Evolutionary conservation across 768 basidiomycete species (phyloP).

Genomic region (Leccinum pellstonianum): DNA sequence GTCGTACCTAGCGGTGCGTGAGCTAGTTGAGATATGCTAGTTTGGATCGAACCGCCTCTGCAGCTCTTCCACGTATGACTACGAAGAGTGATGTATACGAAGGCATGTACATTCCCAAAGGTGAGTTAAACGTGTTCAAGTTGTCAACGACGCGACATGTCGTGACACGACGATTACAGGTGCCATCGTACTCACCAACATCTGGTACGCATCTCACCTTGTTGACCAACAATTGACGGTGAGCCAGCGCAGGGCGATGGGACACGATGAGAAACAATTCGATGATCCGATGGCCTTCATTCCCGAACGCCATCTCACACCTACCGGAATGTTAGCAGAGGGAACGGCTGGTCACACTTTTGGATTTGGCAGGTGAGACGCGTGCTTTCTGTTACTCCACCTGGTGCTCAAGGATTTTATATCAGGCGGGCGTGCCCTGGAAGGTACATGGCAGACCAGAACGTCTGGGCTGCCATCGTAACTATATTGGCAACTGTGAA

Average conservation of each 20-base stretch:
- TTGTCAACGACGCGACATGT: neutral
- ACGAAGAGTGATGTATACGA: slow-evolving; percentile 24
- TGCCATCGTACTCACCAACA: slow-evolving; percentile 22
- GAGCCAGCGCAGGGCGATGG: slow-evolving; percentile 37
- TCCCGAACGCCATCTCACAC: slow-evolving; percentile 55
- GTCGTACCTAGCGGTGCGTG: slow-evolving; percentile 28
- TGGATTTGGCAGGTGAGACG: slow-evolving; percentile 30
- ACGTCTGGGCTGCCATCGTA: slow-evolving; percentile 33
- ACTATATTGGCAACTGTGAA: slow-evolving; percentile 31
- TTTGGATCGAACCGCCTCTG: neutral
- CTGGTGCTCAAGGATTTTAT: neutral
- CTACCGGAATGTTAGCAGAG: slow-evolving; percentile 12
- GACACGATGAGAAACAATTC: slow-evolving; percentile 51
- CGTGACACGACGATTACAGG: slow-evolving; percentile 9
- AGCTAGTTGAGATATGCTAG: neutral
- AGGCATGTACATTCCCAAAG: slow-evolving; percentile 32
- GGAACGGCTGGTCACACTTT: slow-evolving; percentile 5
- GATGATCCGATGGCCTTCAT: slow-evolving; percentile 51
- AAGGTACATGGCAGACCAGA: slow-evolving; percentile 32
- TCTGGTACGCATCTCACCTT: slow-evolving; percentile 21
- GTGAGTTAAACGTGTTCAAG: slow-evolving; percentile 8
- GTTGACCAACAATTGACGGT: neutral
- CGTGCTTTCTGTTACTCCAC: neutral
- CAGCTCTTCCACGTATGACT: slow-evolving; percentile 27
- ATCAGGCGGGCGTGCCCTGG: slow-evolving; percentile 35